Percentiles rank a stretch among this genome's conserved stretches.
phyloP scores from a whole-genome alignment of 2,329 filamentous ascomycete genomes.

The Xylariaceae sp. region DNA sequence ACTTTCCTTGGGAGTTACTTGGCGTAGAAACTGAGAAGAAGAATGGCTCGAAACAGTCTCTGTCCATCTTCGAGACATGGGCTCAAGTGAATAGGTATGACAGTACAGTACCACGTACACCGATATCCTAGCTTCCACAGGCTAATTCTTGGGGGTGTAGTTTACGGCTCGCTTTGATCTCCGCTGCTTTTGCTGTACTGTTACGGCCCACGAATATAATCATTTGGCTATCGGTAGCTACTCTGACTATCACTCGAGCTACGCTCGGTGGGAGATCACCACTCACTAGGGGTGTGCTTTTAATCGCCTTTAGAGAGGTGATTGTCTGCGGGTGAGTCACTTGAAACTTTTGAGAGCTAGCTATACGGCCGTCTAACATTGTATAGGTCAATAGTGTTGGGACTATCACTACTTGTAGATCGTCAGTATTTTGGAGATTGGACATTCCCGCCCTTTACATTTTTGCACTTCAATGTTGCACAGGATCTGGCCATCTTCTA shows the following conservation, averaged over 20 bases:
- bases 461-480: constrained; percentile 85
- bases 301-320: constrained; percentile 58
- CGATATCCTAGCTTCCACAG: not conserved
- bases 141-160: constrained; percentile 27
- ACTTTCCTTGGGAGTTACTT: constrained; percentile 82
- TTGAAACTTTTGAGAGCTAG: constrained; percentile 4
- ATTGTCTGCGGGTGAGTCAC: constrained; percentile 52
- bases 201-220: constrained; percentile 85
- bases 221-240: constrained; percentile 70
- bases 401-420: constrained; percentile 64
- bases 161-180: constrained; percentile 60
- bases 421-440: constrained; percentile 76
- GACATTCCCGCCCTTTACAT: constrained; percentile 85
- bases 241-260: constrained; percentile 44
- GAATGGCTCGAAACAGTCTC: constrained; percentile 33
- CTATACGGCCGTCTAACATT: not conserved
- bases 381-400: constrained; percentile 48
- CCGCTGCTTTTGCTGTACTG: constrained; percentile 79
- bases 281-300: constrained; percentile 37
- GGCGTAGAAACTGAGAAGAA: constrained; percentile 35
- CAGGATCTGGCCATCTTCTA: constrained; percentile 91
- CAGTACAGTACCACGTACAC: not conserved
- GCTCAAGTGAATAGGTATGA: constrained; percentile 29
- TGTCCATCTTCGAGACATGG: constrained; percentile 21
- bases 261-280: constrained; percentile 37